These are phyloP conservation scores for Lasiosphaeria miniovina DNA, from an alignment of 495 filamentous ascomycete genomes.

Conservation along the genomic window DNA sequence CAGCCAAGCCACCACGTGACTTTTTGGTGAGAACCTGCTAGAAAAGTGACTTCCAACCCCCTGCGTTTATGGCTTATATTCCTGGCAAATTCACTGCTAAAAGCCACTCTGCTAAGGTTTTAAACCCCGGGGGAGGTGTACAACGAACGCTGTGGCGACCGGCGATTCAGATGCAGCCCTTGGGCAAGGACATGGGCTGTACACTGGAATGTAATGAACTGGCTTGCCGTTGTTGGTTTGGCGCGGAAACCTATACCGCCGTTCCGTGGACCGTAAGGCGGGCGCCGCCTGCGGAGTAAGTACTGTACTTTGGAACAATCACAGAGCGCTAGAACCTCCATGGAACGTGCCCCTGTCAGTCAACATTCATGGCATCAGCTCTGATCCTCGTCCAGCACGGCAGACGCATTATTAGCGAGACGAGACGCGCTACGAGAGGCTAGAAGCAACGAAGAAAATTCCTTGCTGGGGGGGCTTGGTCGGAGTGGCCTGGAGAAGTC, in stretches of 20 bases:
- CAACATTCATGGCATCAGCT: slow-evolving; percentile 18
- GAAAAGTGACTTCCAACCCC: no score
- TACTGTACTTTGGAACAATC: background rate
- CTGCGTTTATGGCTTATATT: no score
- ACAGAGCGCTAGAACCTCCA: slow-evolving; percentile 7
- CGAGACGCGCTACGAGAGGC: slow-evolving; percentile 14
- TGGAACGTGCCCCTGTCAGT: slow-evolving; percentile 19
- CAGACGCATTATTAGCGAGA: slow-evolving; percentile 7
- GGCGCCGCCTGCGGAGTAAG: background rate
- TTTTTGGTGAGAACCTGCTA: no score
- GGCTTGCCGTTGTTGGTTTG: background rate
- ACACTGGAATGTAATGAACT: background rate
- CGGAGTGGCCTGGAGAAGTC: no score
- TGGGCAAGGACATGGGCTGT: background rate
- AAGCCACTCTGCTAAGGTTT: no score
- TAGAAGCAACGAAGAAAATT: slow-evolving; percentile 26
- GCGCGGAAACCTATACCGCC: slow-evolving; percentile 10
- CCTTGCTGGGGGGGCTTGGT: slow-evolving; percentile 6
- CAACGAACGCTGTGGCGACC: background rate
- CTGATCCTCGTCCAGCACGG: slow-evolving; percentile 2
- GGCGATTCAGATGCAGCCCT: background rate
- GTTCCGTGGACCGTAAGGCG: slow-evolving; percentile 11
- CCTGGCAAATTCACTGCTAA: no score
- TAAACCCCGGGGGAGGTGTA: no score
- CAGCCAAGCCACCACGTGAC: no score